Evolutionary conservation across 1,284 basidiomycete genomes (phyloP).

Genomic region (Hypsizygus ulmarius): DNA sequence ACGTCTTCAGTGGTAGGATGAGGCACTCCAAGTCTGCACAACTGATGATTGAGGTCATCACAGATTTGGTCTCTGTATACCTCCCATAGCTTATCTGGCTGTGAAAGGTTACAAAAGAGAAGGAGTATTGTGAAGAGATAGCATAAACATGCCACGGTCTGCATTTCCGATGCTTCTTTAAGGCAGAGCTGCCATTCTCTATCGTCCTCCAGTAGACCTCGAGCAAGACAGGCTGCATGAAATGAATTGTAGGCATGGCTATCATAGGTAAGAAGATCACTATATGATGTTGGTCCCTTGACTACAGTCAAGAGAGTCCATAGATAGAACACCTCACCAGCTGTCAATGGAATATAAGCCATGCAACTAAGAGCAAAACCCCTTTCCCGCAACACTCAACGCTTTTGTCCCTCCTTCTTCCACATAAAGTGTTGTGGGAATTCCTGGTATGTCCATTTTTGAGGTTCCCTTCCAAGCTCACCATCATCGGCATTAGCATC

Average conservation of each 20-base stretch:
- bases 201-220: constrained; percentile 44
- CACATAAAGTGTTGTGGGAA: constrained; percentile 28
- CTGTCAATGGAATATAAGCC: neutral
- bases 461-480: constrained; percentile 21
- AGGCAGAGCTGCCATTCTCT: constrained; percentile 42
- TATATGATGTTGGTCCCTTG: no score
- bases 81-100: neutral
- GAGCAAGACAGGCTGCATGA: constrained; percentile 36
- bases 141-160: constrained; percentile 36
- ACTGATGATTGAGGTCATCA: constrained; percentile 11
- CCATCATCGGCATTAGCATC: constrained; percentile 23
- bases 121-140: constrained; percentile 35
- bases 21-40: no score
- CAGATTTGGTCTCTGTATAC: neutral
- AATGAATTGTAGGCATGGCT: constrained; percentile 23
- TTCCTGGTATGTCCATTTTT: constrained; percentile 29
- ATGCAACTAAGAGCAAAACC: neutral
- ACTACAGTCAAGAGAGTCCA: no score
- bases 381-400: neutral
- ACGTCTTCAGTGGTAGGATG: no score
- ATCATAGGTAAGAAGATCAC: no score
- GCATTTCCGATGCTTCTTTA: constrained; percentile 38
- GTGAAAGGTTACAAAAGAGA: neutral
- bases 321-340: neutral
- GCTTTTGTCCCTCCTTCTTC: constrained; percentile 4